phyloP scores from a whole-genome alignment of 2,329 filamentous ascomycete species.

The Cladosporium sp. region DNA sequence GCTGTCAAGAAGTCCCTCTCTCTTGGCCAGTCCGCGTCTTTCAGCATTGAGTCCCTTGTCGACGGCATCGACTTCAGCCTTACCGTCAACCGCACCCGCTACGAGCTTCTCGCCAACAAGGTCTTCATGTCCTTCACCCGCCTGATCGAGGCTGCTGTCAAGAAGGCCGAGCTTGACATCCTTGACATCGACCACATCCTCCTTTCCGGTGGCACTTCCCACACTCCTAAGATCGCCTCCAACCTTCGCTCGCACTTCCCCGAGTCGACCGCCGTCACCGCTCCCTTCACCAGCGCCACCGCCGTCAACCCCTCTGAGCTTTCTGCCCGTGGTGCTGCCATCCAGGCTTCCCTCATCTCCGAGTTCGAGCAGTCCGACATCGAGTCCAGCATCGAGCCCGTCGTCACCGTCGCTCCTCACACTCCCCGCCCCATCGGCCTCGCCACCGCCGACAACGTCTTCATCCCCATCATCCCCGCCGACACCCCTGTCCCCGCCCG shows the following conservation, averaged over 20 bases:
- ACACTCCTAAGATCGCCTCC: slow-evolving; percentile 88
- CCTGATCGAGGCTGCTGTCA: slow-evolving; percentile 78
- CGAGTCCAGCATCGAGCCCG: slow-evolving; percentile 91
- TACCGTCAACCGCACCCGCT: slow-evolving; percentile 89
- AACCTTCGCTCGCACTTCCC: slow-evolving; percentile 81
- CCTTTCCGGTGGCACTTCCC: slow-evolving; percentile 84
- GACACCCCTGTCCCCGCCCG: slow-evolving; percentile 90
- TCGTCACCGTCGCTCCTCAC: slow-evolving; percentile 92
- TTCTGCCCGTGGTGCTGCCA: slow-evolving; percentile 82
- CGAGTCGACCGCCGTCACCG: slow-evolving; percentile 72
- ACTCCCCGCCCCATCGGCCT: slow-evolving; percentile 86
- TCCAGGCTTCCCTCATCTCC: slow-evolving; percentile 90
- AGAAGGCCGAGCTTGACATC: slow-evolving; percentile 89
- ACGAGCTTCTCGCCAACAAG: slow-evolving; percentile 84
- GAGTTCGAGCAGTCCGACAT: slow-evolving; percentile 94
- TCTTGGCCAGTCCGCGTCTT: slow-evolving; percentile 81
- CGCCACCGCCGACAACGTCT: slow-evolving; percentile 65
- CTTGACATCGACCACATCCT: slow-evolving; percentile 95
- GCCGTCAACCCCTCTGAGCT: slow-evolving; percentile 95
- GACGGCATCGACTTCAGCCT: slow-evolving; percentile 88
- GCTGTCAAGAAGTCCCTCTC: slow-evolving; percentile 88
- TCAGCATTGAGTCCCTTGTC: slow-evolving; percentile 88
- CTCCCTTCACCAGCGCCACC: slow-evolving; percentile 73
- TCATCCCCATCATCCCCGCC: slow-evolving; percentile 76
- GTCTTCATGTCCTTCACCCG: slow-evolving; percentile 85